Base-by-base conservation (phyloP, 768 basidiomycete species). In the Thelephora ganbajun region DNA sequence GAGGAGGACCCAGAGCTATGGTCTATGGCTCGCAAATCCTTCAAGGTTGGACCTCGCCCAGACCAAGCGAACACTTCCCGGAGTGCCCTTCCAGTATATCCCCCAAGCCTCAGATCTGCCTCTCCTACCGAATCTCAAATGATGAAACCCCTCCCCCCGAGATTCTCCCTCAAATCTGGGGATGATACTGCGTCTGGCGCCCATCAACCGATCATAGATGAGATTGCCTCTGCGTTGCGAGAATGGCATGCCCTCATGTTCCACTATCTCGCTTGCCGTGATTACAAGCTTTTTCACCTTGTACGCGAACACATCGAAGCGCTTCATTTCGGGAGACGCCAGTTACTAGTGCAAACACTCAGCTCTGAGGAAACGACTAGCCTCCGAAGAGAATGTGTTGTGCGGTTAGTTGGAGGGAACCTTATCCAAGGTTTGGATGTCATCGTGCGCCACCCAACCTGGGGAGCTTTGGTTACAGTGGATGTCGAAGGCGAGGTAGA, bases 241-340 rank as follows among this genome's bases (percentile, higher is more conserved):
- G 94, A 98, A 75, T 98, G 93, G 92, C 85, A 94, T 57, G 76
- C 77, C 33, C 69, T 91, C 45, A 83, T 97, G 74, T 92, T 90
- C 59, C 83, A 83, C 52, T 92, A 96, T 61, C 81, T 98, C 36
- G 82, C 85, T 7, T 73, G 79, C 41, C 77, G 92, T 47, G 87
- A 97, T 56, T 98, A 98, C 67, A 76, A 76, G 36, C 76, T 92
- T 16, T 98, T 98, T 64, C 77, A 83, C 51, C 70, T 77, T 6
- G 89, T 98, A 47, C 78, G 79, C 49, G 82, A 83, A 46, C 90
- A 94, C 56, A 87, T 98, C 51, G 90, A 94, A 60, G 81, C 81
- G 5, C 72, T 98, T 4, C 91, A 96, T 59, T 75, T 88, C 19
- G 91, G 90, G n/a, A 75, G 94, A 45, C 72, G 91, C 19, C 94